These are phyloP conservation scores for Peniophora sp. DNA, from an alignment of 1,284 basidiomycete genomes.

Conservation along the genomic window DNA sequence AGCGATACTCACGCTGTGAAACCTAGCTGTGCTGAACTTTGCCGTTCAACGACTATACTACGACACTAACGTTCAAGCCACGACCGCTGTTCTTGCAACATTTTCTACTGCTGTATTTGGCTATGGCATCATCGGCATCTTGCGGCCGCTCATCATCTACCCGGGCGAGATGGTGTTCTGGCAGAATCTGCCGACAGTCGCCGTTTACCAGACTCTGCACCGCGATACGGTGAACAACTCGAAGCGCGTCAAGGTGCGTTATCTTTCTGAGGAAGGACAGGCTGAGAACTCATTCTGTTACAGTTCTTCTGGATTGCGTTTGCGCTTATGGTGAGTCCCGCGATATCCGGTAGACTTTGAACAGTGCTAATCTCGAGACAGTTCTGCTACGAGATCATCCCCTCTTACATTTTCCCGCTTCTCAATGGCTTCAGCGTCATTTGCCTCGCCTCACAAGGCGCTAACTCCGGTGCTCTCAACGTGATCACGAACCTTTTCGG, in stretches of 20 bases:
- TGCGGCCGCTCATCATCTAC: slow-evolving; percentile 55
- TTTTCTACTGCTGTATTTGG: slow-evolving; percentile 64
- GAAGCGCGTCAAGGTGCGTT: slow-evolving; percentile 27
- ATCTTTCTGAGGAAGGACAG: no score
- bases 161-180: slow-evolving; percentile 72
- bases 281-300: no score
- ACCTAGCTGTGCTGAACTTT: background rate
- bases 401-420: slow-evolving; percentile 55
- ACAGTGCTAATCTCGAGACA: slow-evolving; percentile 21
- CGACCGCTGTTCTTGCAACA: slow-evolving; percentile 54
- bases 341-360: no score
- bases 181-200: slow-evolving; percentile 51
- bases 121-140: slow-evolving; percentile 52
- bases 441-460: slow-evolving; percentile 46
- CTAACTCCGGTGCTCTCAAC: slow-evolving; percentile 30
- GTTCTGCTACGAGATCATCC: slow-evolving; percentile 50
- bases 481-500: slow-evolving; percentile 60
- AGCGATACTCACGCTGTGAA: background rate
- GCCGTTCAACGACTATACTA: slow-evolving; percentile 43
- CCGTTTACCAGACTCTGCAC: slow-evolving; percentile 56
- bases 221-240: slow-evolving; percentile 36
- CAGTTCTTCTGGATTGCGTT: slow-evolving; percentile 56
- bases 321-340: slow-evolving; percentile 9
- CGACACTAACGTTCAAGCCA: slow-evolving; percentile 42
- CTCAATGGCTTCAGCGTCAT: slow-evolving; percentile 51